A percentile compares a stretch with the other conserved stretches of the same genome.
Conservation (phyloP, 2,329 filamentous ascomycete genomes). For the Fusarium phyllophilum region DNA sequence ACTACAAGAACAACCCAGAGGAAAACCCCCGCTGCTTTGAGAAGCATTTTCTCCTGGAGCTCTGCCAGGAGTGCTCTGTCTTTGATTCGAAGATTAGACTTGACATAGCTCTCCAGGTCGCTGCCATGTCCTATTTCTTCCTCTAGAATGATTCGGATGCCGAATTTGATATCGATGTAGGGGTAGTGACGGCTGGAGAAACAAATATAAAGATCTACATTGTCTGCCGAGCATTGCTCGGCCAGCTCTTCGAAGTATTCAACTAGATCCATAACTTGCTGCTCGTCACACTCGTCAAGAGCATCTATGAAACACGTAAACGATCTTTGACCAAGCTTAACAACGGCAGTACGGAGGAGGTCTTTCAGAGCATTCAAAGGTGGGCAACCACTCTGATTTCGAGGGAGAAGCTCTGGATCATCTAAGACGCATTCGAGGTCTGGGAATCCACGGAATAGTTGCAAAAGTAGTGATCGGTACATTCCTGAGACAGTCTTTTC, state of each 20-base stretch:
- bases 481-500: constrained; percentile 60
- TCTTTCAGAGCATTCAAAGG: background rate
- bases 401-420: background rate
- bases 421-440: constrained; percentile 50
- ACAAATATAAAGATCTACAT: constrained; percentile 48
- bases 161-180: constrained; percentile 47
- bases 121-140: constrained; percentile 33
- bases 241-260: constrained; percentile 53
- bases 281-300: constrained; percentile 59
- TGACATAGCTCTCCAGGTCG: constrained; percentile 43
- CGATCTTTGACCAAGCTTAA: rapidly evolving
- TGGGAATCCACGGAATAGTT: constrained; percentile 53
- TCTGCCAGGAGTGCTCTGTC: background rate
- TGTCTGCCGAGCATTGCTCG: background rate
- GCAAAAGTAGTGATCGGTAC: constrained; percentile 60
- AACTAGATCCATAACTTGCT: constrained; percentile 54
- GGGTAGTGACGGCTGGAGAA: constrained; percentile 62
- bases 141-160: constrained; percentile 44
- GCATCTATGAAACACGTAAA: constrained; percentile 52
- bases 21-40: constrained; percentile 56
- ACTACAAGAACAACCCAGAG: constrained; percentile 53
- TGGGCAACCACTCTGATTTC: rapidly evolving
- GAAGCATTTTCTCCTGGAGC: constrained; percentile 39
- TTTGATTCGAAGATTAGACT: constrained; percentile 3
- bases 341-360: background rate